These are phyloP conservation scores for Pichia exigua DNA, from an alignment of 805 yeast species.

Conservation along the genomic window DNA sequence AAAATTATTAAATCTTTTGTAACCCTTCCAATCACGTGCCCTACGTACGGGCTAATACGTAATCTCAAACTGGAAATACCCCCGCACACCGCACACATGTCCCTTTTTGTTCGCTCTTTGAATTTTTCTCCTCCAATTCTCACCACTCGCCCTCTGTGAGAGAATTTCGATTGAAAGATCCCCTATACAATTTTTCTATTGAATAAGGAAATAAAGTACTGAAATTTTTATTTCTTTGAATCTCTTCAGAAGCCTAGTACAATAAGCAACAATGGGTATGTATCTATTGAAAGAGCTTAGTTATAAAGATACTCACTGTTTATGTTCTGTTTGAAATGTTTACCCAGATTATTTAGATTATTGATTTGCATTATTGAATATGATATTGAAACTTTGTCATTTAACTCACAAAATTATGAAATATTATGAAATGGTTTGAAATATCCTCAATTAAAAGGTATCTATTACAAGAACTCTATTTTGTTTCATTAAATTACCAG, in stretches of 20 bases:
- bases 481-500: too few species aligned
- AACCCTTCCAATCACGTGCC: background rate
- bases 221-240: background rate
- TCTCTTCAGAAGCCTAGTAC: background rate
- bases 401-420: too few species aligned
- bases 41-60: background rate
- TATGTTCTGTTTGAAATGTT: background rate
- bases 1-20: too few species aligned
- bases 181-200: background rate
- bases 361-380: too few species aligned
- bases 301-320: background rate
- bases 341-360: too few species aligned
- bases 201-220: background rate
- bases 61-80: background rate
- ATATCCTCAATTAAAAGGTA: too few species aligned
- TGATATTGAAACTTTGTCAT: too few species aligned
- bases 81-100: background rate
- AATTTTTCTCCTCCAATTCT: background rate
- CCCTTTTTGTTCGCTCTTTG: background rate
- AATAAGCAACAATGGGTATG: slow-evolving; percentile 1
- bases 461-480: too few species aligned
- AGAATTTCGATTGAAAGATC: background rate
- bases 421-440: too few species aligned
- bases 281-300: background rate
- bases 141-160: background rate